Conservation (phyloP, 2,329 filamentous ascomycete species). For the Mariannaea elegans region DNA sequence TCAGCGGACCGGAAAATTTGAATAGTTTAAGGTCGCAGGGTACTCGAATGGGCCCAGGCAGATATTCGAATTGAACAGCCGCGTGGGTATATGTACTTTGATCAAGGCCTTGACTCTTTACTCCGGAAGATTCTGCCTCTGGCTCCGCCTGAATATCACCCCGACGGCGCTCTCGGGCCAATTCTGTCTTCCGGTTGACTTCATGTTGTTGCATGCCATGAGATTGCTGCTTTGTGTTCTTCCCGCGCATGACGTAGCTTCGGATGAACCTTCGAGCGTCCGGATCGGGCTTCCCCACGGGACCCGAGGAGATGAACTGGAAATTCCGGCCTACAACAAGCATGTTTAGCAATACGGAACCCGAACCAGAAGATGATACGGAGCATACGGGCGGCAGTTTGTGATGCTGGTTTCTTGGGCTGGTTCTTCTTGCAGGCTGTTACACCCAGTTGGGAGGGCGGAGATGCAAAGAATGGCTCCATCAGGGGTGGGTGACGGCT, state of each 20-base stretch:
- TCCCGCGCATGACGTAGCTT: slow-evolving; percentile 41
- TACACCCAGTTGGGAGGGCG: background rate
- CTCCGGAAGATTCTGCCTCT: background rate
- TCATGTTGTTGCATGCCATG: background rate
- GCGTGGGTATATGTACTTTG: background rate
- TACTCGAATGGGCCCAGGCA: slow-evolving; percentile 18
- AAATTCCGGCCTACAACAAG: slow-evolving; percentile 32
- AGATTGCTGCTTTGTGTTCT: slow-evolving; percentile 31
- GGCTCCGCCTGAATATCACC: background rate
- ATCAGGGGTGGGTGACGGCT: slow-evolving; percentile 17
- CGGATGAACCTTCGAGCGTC: slow-evolving; percentile 40
- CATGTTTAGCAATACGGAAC: background rate
- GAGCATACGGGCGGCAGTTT: background rate
- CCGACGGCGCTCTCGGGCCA: background rate
- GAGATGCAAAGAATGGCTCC: slow-evolving; percentile 16
- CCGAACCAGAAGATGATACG: background rate
- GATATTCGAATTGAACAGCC: slow-evolving; percentile 23
- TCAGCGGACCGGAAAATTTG: slow-evolving; percentile 31
- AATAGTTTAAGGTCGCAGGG: slow-evolving; percentile 32
- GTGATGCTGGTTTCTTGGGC: slow-evolving; percentile 13
- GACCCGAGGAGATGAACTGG: slow-evolving; percentile 40
- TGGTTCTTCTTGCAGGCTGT: slow-evolving; percentile 8
- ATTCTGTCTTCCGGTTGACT: background rate
- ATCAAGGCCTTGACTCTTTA: background rate
- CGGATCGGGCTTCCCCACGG: slow-evolving; percentile 33